Conservation (phyloP, 2,329 filamentous ascomycete species). For the Aspergillus sp. region DNA sequence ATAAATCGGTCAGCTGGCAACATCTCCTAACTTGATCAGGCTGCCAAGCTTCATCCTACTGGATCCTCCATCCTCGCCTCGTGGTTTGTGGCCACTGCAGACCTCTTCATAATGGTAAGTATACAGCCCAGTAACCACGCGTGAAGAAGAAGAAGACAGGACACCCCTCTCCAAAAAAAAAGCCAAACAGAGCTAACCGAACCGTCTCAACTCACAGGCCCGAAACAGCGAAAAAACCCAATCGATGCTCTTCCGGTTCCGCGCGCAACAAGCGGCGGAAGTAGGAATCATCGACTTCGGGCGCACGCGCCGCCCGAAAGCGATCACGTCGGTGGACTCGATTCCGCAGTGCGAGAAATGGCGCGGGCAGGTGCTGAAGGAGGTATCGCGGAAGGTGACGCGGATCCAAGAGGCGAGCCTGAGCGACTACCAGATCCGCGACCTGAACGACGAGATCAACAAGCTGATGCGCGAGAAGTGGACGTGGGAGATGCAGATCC, state of each 20-base stretch:
- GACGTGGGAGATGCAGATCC: slow-evolving; percentile 97
- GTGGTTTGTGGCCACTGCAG: slow-evolving; percentile 8
- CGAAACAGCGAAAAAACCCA: slow-evolving; percentile 98
- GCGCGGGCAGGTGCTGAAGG: slow-evolving; percentile 94
- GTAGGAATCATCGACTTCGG: slow-evolving; percentile 91
- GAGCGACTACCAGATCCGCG: slow-evolving; percentile 94
- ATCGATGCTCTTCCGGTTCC: slow-evolving; percentile 99
- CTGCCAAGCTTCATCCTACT: slow-evolving; percentile 3
- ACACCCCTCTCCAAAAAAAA: no score
- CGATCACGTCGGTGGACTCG: slow-evolving; percentile 74
- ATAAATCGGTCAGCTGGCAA: no score
- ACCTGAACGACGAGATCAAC: slow-evolving; percentile 99
- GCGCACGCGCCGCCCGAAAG: slow-evolving; percentile 78
- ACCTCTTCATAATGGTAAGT: slow-evolving; percentile 23
- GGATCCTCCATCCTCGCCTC: slow-evolving; percentile 10
- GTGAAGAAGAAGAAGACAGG: no score
- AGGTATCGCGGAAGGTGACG: slow-evolving; percentile 92
- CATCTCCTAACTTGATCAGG: background rate
- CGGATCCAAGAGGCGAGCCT: slow-evolving; percentile 86
- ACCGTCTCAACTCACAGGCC: slow-evolving; percentile 47
- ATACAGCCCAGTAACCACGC: no score
- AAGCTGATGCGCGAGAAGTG: slow-evolving; percentile 98
- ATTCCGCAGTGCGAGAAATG: slow-evolving; percentile 92
- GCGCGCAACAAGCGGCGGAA: slow-evolving; percentile 91
- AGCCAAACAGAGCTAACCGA: slow-evolving; percentile 14